These are phyloP conservation scores for Diaporthe eres DNA, from an alignment of 2,329 filamentous ascomycete genomes.

Conservation along the genomic window DNA sequence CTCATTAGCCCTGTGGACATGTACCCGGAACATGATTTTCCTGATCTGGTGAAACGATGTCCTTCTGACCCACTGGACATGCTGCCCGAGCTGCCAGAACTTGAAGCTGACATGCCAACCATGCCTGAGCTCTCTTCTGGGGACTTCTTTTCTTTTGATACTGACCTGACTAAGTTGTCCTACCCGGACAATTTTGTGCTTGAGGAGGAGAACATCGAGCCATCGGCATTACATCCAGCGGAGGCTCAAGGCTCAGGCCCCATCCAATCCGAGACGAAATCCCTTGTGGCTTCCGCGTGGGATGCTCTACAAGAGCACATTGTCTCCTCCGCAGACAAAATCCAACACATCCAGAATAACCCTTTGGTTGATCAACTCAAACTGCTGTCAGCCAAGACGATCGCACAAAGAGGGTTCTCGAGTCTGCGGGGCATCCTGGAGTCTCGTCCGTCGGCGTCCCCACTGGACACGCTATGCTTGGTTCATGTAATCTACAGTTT, in stretches of 20 bases:
- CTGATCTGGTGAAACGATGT: slow-evolving; percentile 43
- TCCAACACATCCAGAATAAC: slow-evolving; percentile 57
- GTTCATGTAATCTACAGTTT: slow-evolving; percentile 67
- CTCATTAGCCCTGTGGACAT: slow-evolving; percentile 52
- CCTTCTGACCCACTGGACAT: slow-evolving; percentile 49
- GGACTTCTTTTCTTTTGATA: slow-evolving; percentile 52
- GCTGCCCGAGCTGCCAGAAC: slow-evolving; percentile 59
- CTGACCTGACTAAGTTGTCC: slow-evolving; percentile 52
- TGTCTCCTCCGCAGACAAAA: slow-evolving; percentile 59
- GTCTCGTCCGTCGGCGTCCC: slow-evolving; percentile 54
- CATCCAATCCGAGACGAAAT: slow-evolving; percentile 50
- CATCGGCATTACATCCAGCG: slow-evolving; percentile 6
- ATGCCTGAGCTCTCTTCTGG: slow-evolving; percentile 47
- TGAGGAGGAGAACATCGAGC: slow-evolving; percentile 47
- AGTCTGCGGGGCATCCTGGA: slow-evolving; percentile 57
- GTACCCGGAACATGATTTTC: slow-evolving; percentile 47
- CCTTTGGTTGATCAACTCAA: slow-evolving; percentile 58
- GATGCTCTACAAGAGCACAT: slow-evolving; percentile 63
- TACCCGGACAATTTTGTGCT: slow-evolving; percentile 56
- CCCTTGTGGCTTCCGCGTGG: slow-evolving; percentile 60
- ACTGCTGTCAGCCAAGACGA: slow-evolving; percentile 53
- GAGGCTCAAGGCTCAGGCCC: not conserved
- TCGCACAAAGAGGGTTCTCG: slow-evolving; percentile 59
- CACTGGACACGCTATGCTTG: slow-evolving; percentile 64
- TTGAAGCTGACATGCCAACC: slow-evolving; percentile 58